Percentiles rank a stretch among this genome's conserved stretches.
These are phyloP conservation scores for Urochloa ruziziensis DNA, from an alignment of 176 grass and related monocot species.

Conservation along the genomic window DNA sequence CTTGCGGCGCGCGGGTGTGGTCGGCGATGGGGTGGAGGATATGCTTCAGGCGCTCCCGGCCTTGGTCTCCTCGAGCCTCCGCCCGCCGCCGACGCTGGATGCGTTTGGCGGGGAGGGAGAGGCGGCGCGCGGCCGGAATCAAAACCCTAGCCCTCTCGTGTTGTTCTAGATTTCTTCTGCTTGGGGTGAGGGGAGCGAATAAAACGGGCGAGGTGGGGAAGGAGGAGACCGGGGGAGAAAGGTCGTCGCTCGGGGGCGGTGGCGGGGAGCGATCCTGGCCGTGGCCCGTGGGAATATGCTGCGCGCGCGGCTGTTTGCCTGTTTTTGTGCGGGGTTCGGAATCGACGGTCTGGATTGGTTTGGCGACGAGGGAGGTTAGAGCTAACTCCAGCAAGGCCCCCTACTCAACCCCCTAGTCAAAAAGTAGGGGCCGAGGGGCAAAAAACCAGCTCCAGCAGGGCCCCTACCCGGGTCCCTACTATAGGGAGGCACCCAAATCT, in stretches of 20 bases:
- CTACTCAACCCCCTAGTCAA: no score
- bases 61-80: not conserved
- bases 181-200: not conserved
- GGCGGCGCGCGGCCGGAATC: not conserved
- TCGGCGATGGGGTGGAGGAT: not conserved
- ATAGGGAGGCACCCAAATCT: no score
- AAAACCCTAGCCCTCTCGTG: constrained; percentile 18
- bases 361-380: not conserved
- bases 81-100: no score
- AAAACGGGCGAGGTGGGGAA: not conserved
- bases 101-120: not conserved
- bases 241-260: not conserved
- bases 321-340: not conserved
- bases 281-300: constrained; percentile 13
- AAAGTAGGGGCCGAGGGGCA: no score
- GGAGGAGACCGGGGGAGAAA: not conserved
- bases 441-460: no score
- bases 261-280: not conserved
- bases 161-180: not conserved
- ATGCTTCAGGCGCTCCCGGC: not conserved
- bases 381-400: no score
- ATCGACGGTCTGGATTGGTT: not conserved
- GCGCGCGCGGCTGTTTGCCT: not conserved
- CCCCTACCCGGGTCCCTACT: no score
- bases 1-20: not conserved